phyloP scores from a whole-genome alignment of 495 filamentous ascomycete genomes.

The Talaromyces adpressus region DNA sequence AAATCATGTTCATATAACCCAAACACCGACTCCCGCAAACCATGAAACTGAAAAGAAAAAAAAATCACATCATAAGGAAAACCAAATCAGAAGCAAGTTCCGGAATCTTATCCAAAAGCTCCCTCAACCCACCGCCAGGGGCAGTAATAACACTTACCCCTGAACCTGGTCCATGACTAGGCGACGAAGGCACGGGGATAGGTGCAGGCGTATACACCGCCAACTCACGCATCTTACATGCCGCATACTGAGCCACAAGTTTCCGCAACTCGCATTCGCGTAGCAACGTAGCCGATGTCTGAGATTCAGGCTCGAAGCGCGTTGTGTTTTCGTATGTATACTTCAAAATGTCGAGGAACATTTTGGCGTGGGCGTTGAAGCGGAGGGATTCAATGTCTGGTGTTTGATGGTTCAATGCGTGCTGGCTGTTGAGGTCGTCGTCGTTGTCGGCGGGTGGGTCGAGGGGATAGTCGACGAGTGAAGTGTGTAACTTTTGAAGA shows the following conservation, averaged over 20 bases:
- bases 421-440: neutral
- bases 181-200: slow-evolving; percentile 15
- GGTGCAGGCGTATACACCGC: slow-evolving; percentile 26
- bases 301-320: slow-evolving; percentile 35
- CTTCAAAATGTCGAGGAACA: slow-evolving; percentile 34
- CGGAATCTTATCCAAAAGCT: slow-evolving; percentile 31
- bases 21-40: neutral
- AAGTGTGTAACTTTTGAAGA: slow-evolving; percentile 34
- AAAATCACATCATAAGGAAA: slow-evolving; percentile 36
- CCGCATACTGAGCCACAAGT: slow-evolving; percentile 37
- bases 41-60: neutral
- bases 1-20: neutral
- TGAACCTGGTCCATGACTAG: slow-evolving; percentile 9
- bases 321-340: slow-evolving; percentile 38
- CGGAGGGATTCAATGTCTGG: slow-evolving; percentile 5
- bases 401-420: neutral
- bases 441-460: slow-evolving; percentile 12
- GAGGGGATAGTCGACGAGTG: slow-evolving; percentile 27
- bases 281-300: slow-evolving; percentile 36
- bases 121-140: slow-evolving; percentile 25
- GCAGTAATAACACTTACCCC: slow-evolving; percentile 9
- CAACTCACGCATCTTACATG: slow-evolving; percentile 38
- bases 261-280: slow-evolving; percentile 39
- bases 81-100: slow-evolving; percentile 41
- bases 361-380: slow-evolving; percentile 22